A percentile compares a stretch with the other conserved stretches of the same genome.
Evolutionary conservation across 108 stramenopile species (phyloP).

Genomic region (Cyclotella atomus): DNA sequence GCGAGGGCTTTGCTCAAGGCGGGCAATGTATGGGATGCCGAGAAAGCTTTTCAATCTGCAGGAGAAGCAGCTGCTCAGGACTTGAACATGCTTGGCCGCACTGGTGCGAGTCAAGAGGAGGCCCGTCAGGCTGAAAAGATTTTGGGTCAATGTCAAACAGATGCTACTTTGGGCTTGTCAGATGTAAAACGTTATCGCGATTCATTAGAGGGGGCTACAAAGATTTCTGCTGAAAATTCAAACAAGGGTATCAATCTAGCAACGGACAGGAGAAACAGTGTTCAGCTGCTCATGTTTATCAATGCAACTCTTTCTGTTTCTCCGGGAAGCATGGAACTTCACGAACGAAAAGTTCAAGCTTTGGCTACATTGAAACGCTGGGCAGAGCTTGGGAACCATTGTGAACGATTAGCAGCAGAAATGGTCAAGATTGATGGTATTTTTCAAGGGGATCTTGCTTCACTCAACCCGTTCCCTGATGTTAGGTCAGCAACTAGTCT

Average conservation of each 20-base stretch:
- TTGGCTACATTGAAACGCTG: slow-evolving; percentile 71
- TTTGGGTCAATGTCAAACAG: slow-evolving; percentile 65
- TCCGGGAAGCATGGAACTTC: slow-evolving; percentile 57
- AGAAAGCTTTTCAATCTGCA: slow-evolving; percentile 53
- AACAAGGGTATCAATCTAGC: slow-evolving; percentile 29
- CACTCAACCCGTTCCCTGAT: slow-evolving; percentile 63
- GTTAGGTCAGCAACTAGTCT: slow-evolving; percentile 52
- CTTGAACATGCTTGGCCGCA: background rate
- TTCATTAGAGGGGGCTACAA: slow-evolving; percentile 35
- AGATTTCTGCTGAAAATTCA: slow-evolving; percentile 17
- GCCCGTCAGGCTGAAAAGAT: slow-evolving; percentile 38
- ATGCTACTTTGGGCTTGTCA: slow-evolving; percentile 61
- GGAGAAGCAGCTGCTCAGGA: slow-evolving; percentile 30
- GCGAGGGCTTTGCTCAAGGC: slow-evolving; percentile 66
- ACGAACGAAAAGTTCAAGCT: slow-evolving; percentile 60
- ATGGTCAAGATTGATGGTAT: slow-evolving; percentile 67
- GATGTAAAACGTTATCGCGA: slow-evolving; percentile 61
- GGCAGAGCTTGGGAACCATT: slow-evolving; percentile 73
- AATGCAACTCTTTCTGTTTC: slow-evolving; percentile 64
- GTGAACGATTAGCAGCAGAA: slow-evolving; percentile 72
- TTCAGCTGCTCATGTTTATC: slow-evolving; percentile 61
- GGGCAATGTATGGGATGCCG: slow-evolving; percentile 65
- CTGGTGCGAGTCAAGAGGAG: slow-evolving; percentile 22
- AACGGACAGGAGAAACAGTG: slow-evolving; percentile 42
- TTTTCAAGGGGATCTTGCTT: slow-evolving; percentile 62